A percentile compares a stretch with the other conserved stretches of the same genome.
Evolutionary conservation across 768 basidiomycete species (phyloP).

Genomic region (Pulveroboletus sp.): DNA sequence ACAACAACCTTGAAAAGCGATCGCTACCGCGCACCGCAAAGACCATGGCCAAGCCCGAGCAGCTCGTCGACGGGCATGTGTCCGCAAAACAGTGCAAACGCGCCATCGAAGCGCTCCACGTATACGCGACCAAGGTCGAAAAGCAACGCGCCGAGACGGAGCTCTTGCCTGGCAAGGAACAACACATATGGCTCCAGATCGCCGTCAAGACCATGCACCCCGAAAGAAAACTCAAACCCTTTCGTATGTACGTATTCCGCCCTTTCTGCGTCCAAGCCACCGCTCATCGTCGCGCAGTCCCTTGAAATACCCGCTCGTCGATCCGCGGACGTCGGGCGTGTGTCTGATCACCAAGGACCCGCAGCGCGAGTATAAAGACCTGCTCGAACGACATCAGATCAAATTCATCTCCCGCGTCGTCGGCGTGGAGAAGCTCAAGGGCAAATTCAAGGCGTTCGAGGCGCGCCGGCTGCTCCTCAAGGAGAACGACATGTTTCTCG

Average conservation of each 20-base stretch:
- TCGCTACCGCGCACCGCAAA: too few relatives aligned
- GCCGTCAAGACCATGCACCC: constrained; percentile 80
- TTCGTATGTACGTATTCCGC: constrained; percentile 64
- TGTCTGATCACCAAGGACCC: constrained; percentile 96
- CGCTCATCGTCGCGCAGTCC: constrained; percentile 39
- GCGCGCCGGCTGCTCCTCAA: constrained; percentile 78
- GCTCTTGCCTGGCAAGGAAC: constrained; percentile 73
- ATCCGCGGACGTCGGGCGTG: constrained; percentile 74
- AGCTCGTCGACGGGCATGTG: constrained; percentile 68
- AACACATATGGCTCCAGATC: constrained; percentile 85
- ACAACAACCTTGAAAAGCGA: constrained; percentile 15
- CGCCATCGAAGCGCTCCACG: constrained; percentile 75
- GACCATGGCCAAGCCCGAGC: constrained; percentile 44
- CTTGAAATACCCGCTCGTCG: constrained; percentile 76
- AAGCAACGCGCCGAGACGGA: constrained; percentile 67
- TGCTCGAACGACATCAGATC: constrained; percentile 71
- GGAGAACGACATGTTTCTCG: constrained; percentile 90
- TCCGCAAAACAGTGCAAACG: constrained; percentile 67
- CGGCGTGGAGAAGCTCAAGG: constrained; percentile 86
- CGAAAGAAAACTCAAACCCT: constrained; percentile 72
- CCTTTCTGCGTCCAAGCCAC: not conserved
- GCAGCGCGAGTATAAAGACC: constrained; percentile 93
- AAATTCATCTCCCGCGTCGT: constrained; percentile 91
- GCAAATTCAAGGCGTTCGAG: constrained; percentile 85
- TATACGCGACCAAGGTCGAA: constrained; percentile 62